Base-by-base conservation (phyloP, 129 eudicot species). In the Chrysanthemum lavandulifolium region DNA sequence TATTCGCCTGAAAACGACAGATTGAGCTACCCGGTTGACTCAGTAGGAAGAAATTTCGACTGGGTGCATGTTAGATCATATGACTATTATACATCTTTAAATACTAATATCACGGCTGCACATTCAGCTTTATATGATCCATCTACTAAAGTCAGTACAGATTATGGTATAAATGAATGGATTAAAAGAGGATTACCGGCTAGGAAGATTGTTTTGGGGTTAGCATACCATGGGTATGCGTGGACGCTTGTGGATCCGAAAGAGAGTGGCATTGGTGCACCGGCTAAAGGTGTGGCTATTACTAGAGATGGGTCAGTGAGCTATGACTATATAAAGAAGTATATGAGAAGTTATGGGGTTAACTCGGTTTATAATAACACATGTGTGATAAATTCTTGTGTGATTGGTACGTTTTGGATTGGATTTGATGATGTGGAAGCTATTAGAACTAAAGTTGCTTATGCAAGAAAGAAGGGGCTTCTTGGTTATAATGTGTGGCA, bases 401-500 rank as follows among this genome's bases (percentile, higher is more conserved):
- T 60, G 3, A 61, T 80, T 3, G 84, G 84, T 31, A 75, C 82
- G 0, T 76, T 82, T 15, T 90, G 96, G 96, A 81, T 90, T 1
- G 84, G 82, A 5, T 90, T 77, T 31, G 96, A 90, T 76, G 96
- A 76, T 66, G 47, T 45, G 10, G 74, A 81, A 55, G 62, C 82
- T 8, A 73, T 90, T 4, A 48, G 73, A 4, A 61, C 78, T 2
- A 90, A 90, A 84, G 88, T 90, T 73, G 61, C 65, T 6, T 90
- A 78, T 74, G 93, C 89, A 1, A 87, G 68, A 76, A 23, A 65
- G 18, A 81, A 33, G 13, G 81, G 83, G 15, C 78, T 90, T 75
- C 86, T 82, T 47, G 96, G 96, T 59, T 87, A 84, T 78, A 84
- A 73, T 60, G 88, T 84, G 29, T 86, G 92, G 91, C 86, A 84